Conservation (phyloP, 352 stramenopile species). For the Globisporangium recalcitrans region DNA sequence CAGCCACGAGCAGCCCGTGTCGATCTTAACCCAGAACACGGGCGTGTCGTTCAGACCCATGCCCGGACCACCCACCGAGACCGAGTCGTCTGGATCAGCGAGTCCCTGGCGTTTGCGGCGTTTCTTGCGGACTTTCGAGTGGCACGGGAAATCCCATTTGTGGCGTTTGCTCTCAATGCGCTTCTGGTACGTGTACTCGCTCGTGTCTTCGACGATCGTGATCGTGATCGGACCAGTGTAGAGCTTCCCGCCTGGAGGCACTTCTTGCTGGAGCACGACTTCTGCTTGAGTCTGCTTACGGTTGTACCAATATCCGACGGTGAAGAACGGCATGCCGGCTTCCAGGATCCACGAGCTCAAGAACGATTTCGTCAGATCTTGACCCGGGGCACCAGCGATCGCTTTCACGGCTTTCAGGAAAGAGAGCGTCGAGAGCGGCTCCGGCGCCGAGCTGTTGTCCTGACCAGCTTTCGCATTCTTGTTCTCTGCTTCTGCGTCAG, state of each 20-base stretch:
- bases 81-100: conserved; percentile 70
- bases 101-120: conserved; percentile 76
- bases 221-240: conserved; percentile 80
- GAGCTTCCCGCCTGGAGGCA: conserved; percentile 71
- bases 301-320: conserved; percentile 87
- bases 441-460: conserved; percentile 19
- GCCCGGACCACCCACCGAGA: conserved; percentile 64
- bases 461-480: conserved; percentile 12
- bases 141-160: conserved; percentile 84
- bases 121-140: conserved; percentile 87
- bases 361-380: conserved; percentile 80
- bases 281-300: conserved; percentile 84
- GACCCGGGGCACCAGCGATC: conserved; percentile 66
- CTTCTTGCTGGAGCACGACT: conserved; percentile 78
- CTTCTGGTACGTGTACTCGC: conserved; percentile 76
- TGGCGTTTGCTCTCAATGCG: conserved; percentile 80
- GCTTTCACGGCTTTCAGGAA: conserved; percentile 80
- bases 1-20: conserved; percentile 71
- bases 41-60: conserved; percentile 86
- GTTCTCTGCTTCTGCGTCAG: conserved; percentile 14
- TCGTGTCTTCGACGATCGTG: conserved; percentile 84
- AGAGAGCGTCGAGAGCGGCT: conserved; percentile 71
- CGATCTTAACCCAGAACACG: conserved; percentile 86
- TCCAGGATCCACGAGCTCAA: conserved; percentile 79
- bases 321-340: conserved; percentile 82